Evolutionary conservation across 192 early-diverging fungal genomes (phyloP).

Genomic region (Lobosporangium transversale): DNA sequence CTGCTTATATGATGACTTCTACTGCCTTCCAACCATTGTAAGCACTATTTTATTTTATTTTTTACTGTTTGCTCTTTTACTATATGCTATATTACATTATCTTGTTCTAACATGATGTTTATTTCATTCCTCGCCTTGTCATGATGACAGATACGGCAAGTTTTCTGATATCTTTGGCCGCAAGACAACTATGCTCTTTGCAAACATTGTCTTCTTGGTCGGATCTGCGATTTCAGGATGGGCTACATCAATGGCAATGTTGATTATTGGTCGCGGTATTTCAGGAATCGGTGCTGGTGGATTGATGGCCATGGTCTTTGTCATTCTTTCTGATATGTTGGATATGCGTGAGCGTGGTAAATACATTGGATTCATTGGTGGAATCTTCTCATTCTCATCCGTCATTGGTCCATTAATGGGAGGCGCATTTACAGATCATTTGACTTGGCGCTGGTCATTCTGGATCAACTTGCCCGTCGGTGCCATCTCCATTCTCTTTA

Average conservation of each 20-base stretch:
- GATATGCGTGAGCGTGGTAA: constrained; percentile 72
- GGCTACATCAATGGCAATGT: constrained; percentile 69
- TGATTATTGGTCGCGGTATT: constrained; percentile 72
- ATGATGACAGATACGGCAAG: constrained; percentile 50
- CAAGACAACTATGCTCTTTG: constrained; percentile 63
- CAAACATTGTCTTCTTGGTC: constrained; percentile 63
- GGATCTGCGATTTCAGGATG: constrained; percentile 64
- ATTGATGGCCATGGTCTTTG: constrained; percentile 69
- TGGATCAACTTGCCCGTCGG: constrained; percentile 64
- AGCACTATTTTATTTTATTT: constrained; percentile 22
- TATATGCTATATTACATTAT: too few relatives aligned
- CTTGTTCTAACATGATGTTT: neutral
- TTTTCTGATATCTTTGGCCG: constrained; percentile 88
- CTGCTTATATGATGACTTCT: constrained; percentile 75
- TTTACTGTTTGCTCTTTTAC: neutral
- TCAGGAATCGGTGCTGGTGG: constrained; percentile 76
- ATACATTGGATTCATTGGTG: constrained; percentile 69
- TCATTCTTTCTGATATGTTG: constrained; percentile 79
- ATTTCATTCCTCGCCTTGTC: neutral
- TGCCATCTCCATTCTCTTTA: constrained; percentile 51
- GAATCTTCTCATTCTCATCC: constrained; percentile 68
- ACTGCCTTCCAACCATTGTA: constrained; percentile 85
- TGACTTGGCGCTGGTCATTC: constrained; percentile 81
- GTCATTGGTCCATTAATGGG: constrained; percentile 75
- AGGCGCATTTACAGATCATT: constrained; percentile 72